Evolutionary conservation across 305 asterid species (phyloP).

Genomic region (Fraxinus albicans): DNA sequence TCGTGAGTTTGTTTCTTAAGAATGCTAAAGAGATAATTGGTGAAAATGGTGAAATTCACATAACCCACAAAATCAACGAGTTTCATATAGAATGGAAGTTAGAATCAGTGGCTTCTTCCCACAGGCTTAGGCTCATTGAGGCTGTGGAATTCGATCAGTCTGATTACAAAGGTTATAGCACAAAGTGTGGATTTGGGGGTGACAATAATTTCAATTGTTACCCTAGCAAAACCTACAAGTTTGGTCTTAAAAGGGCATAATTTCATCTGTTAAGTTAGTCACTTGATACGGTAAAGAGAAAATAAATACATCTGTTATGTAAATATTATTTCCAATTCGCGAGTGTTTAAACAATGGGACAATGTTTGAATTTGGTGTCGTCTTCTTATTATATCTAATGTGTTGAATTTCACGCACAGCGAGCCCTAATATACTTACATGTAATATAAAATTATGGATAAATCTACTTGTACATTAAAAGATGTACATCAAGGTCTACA

Average conservation of each 20-base stretch:
- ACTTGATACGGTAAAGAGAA: background rate
- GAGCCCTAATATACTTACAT: no score
- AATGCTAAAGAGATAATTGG: conserved; percentile 31
- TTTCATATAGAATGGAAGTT: conserved; percentile 21
- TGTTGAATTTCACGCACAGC: background rate
- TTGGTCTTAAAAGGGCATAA: conserved; percentile 3
- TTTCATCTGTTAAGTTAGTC: background rate
- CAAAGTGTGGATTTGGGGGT: conserved; percentile 44
- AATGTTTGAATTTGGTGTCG: background rate
- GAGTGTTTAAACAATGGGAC: background rate
- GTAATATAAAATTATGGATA: no score
- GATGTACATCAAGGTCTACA: no score
- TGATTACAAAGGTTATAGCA: conserved; percentile 36
- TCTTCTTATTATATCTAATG: background rate
- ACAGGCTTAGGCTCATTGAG: conserved; percentile 31
- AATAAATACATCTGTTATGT: background rate
- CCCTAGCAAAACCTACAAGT: conserved; percentile 40
- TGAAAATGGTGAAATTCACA: conserved; percentile 39
- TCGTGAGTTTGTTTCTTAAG: conserved; percentile 34
- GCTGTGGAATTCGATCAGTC: conserved; percentile 5
- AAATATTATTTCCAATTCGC: background rate
- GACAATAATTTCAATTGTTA: conserved; percentile 29
- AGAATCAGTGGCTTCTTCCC: conserved; percentile 24
- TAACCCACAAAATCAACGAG: conserved; percentile 40
- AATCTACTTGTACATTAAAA: no score